These are phyloP conservation scores for Phialocephala subalpina DNA, from an alignment of 2,329 filamentous ascomycete species.

Conservation along the genomic window DNA sequence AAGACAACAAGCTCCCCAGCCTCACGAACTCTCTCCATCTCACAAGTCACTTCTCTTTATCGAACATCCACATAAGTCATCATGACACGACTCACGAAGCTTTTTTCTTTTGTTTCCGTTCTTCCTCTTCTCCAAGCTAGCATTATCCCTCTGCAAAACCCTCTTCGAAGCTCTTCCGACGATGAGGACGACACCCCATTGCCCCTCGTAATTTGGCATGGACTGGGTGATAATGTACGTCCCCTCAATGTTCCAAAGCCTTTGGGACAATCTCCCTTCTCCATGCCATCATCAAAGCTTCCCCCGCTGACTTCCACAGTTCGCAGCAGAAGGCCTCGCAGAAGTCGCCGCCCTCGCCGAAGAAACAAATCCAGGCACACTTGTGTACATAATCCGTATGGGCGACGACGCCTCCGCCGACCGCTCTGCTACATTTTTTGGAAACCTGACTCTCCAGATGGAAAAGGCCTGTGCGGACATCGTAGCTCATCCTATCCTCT, in stretches of 20 bases:
- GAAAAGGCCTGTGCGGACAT: slow-evolving; percentile 80
- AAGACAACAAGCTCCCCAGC: background rate
- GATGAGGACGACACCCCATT: slow-evolving; percentile 69
- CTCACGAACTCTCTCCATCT: slow-evolving; percentile 4
- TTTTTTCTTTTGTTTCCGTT: slow-evolving; percentile 1
- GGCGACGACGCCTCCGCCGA: slow-evolving; percentile 69
- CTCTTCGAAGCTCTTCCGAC: slow-evolving; percentile 14
- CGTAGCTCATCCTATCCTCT: slow-evolving; percentile 78
- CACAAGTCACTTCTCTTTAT: background rate
- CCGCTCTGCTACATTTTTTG: slow-evolving; percentile 86
- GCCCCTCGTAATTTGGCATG: slow-evolving; percentile 95
- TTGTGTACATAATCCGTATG: slow-evolving; percentile 81
- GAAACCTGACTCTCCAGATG: slow-evolving; percentile 85
- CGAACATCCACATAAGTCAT: background rate
- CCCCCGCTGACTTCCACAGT: slow-evolving; percentile 46
- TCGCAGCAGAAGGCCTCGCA: slow-evolving; percentile 77
- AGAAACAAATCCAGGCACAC: slow-evolving; percentile 79
- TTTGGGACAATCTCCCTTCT: no score
- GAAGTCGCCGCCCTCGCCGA: slow-evolving; percentile 76
- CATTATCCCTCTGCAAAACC: background rate
- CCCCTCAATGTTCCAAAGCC: background rate
- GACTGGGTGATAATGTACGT: slow-evolving; percentile 67
- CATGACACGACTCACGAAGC: slow-evolving; percentile 1
- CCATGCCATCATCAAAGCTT: no score
- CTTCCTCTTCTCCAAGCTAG: background rate